Base-by-base conservation (phyloP, 805 yeast genomes). In the Ogataea henricii region DNA sequence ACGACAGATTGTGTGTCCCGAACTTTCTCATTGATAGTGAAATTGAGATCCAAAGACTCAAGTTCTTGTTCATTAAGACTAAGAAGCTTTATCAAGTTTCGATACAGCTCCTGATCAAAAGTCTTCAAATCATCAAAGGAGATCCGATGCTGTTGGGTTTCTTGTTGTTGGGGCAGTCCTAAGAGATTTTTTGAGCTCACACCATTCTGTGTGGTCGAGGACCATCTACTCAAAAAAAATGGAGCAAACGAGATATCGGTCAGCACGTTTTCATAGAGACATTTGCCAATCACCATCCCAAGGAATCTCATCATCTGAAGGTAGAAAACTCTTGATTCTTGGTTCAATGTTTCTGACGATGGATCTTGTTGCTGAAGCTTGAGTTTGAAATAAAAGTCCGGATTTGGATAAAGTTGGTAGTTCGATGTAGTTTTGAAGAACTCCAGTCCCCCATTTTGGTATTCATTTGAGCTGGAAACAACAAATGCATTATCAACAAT, bases 271-370 rank as follows among this genome's bases (percentile, higher is more conserved):
- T 89, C 96, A 62, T 88, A 89, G 3, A 92, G 70, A 59, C 97
- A 91, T 62, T 90, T 92, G 1, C 97, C 99, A 38, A 92, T 73
- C 5, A 90, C 72, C 69, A 77, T 83, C 0, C 99, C 99, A 55
- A 91, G 65, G 57, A 91, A 91, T 57, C 75, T 74, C 53, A 64
- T 48, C 53, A 76, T 61, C 46, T 73, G 59, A 25, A 59, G 40
- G 43, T 59, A 58, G 26, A 59, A 59, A 0, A 47, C 47, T 16
- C 56, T 52, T 27, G 56, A 59, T 27, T 64, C 62, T 1, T 38
- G 40, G 27, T 52, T 66, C 25, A 58, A 48, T 21, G 69, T 61
- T 29, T 63, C 69, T 66, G 35, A 48, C 25, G 51, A 40, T 10
- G 57, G 52, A 20, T 60, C 40, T 36, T 55, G 57, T 41, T 56